These are phyloP conservation scores for Coniochaeta prunicola DNA, from an alignment of 2,329 filamentous ascomycete species.

Conservation along the genomic window DNA sequence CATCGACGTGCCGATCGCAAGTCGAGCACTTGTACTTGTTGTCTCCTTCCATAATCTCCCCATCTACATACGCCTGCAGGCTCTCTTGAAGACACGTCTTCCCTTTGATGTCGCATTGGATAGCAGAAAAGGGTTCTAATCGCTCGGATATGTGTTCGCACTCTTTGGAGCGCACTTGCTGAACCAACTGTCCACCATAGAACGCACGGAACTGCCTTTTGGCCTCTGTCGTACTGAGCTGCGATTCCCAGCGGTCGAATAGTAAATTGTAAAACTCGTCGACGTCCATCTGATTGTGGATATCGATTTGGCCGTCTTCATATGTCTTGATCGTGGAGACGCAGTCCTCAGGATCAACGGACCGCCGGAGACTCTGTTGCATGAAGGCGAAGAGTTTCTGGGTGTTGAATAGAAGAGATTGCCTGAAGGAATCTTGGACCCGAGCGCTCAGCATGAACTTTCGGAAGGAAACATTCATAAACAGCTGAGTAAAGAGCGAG, in stretches of 20 bases:
- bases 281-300: slow-evolving; percentile 91
- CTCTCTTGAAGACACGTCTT: slow-evolving; percentile 80
- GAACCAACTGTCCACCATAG: slow-evolving; percentile 85
- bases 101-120: slow-evolving; percentile 94
- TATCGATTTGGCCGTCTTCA: slow-evolving; percentile 75
- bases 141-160: slow-evolving; percentile 90
- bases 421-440: slow-evolving; percentile 43
- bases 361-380: slow-evolving; percentile 73
- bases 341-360: slow-evolving; percentile 64
- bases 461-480: slow-evolving; percentile 88
- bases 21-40: slow-evolving; percentile 97
- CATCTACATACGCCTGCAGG: slow-evolving; percentile 88
- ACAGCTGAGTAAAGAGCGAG: slow-evolving; percentile 87
- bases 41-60: slow-evolving; percentile 93
- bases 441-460: slow-evolving; percentile 68
- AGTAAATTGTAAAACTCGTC: slow-evolving; percentile 96
- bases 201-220: slow-evolving; percentile 73
- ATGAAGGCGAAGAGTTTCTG: slow-evolving; percentile 77
- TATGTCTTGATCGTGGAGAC: slow-evolving; percentile 74
- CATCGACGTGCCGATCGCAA: slow-evolving; percentile 83
- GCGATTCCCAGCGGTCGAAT: slow-evolving; percentile 83
- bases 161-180: slow-evolving; percentile 92
- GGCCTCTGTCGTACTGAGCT: slow-evolving; percentile 59
- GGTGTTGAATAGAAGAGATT: slow-evolving; percentile 67
- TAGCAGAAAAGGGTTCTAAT: slow-evolving; percentile 84